phyloP scores from a whole-genome alignment of 2,329 filamentous ascomycete species.

The Zymoseptoria brevis region DNA sequence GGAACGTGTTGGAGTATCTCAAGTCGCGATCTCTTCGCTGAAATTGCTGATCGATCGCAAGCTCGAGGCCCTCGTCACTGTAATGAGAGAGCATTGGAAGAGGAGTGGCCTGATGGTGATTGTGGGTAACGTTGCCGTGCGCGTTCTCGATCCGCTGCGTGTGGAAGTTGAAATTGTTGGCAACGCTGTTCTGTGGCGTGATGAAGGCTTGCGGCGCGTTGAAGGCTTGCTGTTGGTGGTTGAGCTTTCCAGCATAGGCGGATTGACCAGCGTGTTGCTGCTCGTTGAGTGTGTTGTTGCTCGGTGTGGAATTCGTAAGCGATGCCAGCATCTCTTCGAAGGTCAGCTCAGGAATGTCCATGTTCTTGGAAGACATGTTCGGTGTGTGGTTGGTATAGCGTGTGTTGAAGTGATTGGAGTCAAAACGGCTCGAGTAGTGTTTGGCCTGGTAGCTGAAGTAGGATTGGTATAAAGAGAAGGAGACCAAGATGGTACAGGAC shows the following conservation, averaged over 20 bases:
- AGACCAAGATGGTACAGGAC: background rate
- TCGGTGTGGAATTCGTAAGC: background rate
- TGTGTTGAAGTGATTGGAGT: background rate
- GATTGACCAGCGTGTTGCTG: background rate
- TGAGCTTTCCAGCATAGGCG: background rate
- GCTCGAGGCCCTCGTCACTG: background rate
- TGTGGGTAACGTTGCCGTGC: too few relatives aligned
- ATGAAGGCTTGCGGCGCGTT: background rate
- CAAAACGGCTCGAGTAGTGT: too few relatives aligned
- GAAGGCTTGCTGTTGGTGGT: background rate
- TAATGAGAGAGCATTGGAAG: background rate
- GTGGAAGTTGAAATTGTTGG: background rate
- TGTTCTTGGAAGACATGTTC: background rate
- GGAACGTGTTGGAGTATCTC: background rate
- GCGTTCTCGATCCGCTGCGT: background rate
- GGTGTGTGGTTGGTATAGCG: background rate
- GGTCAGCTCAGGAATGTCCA: background rate
- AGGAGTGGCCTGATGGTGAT: too few relatives aligned
- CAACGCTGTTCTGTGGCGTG: background rate
- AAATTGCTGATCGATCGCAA: background rate
- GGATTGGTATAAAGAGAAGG: background rate
- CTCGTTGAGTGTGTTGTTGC: background rate
- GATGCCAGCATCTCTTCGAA: background rate
- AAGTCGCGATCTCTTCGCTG: background rate
- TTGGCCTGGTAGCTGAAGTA: background rate